Evolutionary conservation across 768 basidiomycete genomes (phyloP).

Genomic region (Hericium coralloides): DNA sequence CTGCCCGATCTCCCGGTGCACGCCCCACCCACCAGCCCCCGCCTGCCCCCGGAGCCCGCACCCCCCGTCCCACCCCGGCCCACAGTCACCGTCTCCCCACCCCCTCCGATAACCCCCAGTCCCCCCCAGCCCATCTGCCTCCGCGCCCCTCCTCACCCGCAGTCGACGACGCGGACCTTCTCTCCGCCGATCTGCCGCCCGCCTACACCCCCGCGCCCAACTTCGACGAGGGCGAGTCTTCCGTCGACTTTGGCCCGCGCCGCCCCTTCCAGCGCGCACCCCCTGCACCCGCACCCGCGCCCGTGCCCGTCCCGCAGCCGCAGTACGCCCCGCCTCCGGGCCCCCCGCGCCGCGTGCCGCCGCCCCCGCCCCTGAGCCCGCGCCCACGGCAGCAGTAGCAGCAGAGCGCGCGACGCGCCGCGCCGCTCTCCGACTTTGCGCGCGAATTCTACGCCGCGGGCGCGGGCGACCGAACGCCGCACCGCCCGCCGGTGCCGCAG

Average conservation of each 20-base stretch:
- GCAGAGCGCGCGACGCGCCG: background rate
- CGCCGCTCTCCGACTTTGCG: slow-evolving; percentile 44
- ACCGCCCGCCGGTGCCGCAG: slow-evolving; percentile 12
- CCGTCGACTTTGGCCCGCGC: slow-evolving; percentile 52
- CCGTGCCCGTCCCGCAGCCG: slow-evolving; percentile 2
- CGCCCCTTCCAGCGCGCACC: slow-evolving; percentile 50
- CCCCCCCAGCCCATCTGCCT: background rate
- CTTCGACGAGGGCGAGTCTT: slow-evolving; percentile 45
- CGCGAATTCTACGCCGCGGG: slow-evolving; percentile 54
- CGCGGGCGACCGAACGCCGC: background rate
- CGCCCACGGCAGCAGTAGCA: slow-evolving; percentile 49
- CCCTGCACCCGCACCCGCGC: background rate
- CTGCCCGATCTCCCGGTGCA: background rate
- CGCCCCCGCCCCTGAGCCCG: slow-evolving; percentile 43
- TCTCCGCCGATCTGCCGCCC: slow-evolving; percentile 35
- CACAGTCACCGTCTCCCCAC: background rate
- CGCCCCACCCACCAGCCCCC: background rate
- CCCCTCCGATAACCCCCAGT: slow-evolving; percentile 2
- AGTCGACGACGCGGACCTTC: slow-evolving; percentile 33
- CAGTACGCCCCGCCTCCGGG: slow-evolving; percentile 14
- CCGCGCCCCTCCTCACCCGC: background rate
- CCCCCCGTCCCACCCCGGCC: background rate
- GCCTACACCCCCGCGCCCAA: slow-evolving; percentile 59
- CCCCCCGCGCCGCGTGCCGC: slow-evolving; percentile 1
- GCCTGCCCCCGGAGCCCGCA: background rate